Conservation (phyloP, 129 eudicot genomes). For the Artemisia tridentata region DNA sequence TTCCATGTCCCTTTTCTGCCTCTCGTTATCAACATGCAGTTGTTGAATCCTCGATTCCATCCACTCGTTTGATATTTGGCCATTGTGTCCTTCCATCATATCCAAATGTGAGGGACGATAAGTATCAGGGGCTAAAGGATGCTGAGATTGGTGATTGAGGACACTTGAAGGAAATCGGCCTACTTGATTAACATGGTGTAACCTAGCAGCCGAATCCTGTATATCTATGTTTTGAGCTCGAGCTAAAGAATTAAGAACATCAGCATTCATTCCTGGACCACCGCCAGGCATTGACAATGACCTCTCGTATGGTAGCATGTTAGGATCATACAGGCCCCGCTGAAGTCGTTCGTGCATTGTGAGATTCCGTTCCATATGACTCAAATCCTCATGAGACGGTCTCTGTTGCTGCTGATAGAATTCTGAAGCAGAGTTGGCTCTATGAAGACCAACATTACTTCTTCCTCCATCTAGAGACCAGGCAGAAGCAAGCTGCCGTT, state of each 20-base stretch:
- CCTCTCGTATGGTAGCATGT: constrained; percentile 53
- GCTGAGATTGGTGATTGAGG: constrained; percentile 53
- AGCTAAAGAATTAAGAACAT: constrained; percentile 48
- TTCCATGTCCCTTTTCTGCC: constrained; percentile 58
- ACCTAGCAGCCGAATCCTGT: constrained; percentile 50
- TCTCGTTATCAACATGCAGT: constrained; percentile 52
- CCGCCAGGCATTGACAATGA: constrained; percentile 65
- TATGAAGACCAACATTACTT: constrained; percentile 28
- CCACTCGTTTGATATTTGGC: constrained; percentile 66
- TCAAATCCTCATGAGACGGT: constrained; percentile 55
- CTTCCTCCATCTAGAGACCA: constrained; percentile 32
- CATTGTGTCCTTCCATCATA: constrained; percentile 49
- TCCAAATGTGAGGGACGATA: constrained; percentile 48
- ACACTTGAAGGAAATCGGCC: constrained; percentile 47
- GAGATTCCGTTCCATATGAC: constrained; percentile 55
- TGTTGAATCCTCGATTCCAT: constrained; percentile 67
- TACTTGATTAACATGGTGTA: constrained; percentile 52
- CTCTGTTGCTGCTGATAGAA: constrained; percentile 60
- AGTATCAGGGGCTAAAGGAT: constrained; percentile 35
- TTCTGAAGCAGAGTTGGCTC: constrained; percentile 48
- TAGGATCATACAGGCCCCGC: constrained; percentile 61
- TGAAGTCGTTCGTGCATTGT: constrained; percentile 65
- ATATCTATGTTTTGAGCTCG: constrained; percentile 49
- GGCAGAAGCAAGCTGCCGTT: constrained; percentile 47
- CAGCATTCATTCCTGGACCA: constrained; percentile 51